A percentile compares a stretch with the other conserved stretches of the same genome.
Evolutionary conservation across 108 stramenopile species (phyloP).

Genomic region (Craspedostauros australis): DNA sequence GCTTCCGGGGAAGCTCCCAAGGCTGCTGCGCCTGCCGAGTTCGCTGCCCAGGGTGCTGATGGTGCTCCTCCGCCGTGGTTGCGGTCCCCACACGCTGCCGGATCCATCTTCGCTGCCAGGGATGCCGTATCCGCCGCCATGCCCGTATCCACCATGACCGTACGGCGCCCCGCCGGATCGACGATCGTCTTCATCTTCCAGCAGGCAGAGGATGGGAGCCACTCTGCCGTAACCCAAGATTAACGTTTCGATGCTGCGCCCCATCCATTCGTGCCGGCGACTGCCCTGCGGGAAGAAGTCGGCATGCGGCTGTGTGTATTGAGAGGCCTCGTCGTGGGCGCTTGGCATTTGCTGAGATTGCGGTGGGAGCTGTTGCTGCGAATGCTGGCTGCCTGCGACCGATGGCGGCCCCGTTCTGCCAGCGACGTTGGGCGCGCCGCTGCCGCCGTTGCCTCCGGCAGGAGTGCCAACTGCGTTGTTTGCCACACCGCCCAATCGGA

Average conservation of each 20-base stretch:
- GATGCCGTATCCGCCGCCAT: too few species aligned
- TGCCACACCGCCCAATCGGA: too few species aligned
- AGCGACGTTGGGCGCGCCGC: too few species aligned
- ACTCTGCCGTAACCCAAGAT: constrained; percentile 28
- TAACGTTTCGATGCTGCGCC: constrained; percentile 43
- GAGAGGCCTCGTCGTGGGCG: too few species aligned
- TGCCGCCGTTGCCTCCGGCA: too few species aligned
- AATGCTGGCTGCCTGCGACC: too few species aligned
- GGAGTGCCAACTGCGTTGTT: too few species aligned
- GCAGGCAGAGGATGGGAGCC: constrained; percentile 22
- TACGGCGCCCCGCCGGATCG: too few species aligned
- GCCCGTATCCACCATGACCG: too few species aligned
- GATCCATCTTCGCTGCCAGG: constrained; percentile 1
- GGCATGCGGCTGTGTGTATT: background rate
- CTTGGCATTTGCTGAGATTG: background rate
- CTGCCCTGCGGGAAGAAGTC: constrained; percentile 23
- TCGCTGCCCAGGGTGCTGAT: constrained; percentile 21
- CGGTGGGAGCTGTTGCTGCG: background rate
- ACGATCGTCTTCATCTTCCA: constrained; percentile 20
- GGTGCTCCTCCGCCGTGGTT: constrained; percentile 12
- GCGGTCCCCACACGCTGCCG: background rate
- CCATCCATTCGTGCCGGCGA: constrained; percentile 43
- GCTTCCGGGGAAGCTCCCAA: constrained; percentile 12
- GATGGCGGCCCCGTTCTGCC: too few species aligned
- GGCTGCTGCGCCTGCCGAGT: constrained; percentile 11